Conservation (phyloP, 345 rosid species). For the Citrus cavaleriei region DNA sequence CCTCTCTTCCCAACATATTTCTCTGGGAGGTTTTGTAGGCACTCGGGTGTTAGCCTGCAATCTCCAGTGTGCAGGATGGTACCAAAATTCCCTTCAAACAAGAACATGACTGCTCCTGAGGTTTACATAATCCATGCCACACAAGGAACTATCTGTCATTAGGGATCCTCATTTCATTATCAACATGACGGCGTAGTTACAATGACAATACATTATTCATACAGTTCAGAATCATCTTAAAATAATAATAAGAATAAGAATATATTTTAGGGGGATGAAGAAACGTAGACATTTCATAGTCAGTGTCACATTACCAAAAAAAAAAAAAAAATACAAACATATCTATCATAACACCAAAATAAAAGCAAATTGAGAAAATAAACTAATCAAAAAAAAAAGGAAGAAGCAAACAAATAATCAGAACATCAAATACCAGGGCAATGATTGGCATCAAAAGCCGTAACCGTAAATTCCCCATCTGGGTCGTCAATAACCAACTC, state of each 20-base stretch:
- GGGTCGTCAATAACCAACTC: conserved; percentile 51
- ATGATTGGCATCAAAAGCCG: conserved; percentile 84
- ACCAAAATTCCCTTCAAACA: conserved; percentile 87
- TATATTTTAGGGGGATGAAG: too few species aligned
- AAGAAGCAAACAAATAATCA: background rate
- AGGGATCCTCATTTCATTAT: too few species aligned
- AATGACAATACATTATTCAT: too few species aligned
- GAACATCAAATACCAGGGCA: conserved; percentile 53
- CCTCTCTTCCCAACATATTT: conserved; percentile 52
- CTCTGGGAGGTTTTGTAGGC: conserved; percentile 52
- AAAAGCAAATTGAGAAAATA: background rate
- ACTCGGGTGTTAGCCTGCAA: conserved; percentile 75
- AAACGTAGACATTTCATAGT: background rate
- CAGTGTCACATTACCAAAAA: background rate
- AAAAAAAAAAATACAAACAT: too few species aligned
- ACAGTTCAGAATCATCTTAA: too few species aligned
- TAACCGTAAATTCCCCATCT: conserved; percentile 55
- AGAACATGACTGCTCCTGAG: conserved; percentile 94
- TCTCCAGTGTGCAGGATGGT: conserved; percentile 88
- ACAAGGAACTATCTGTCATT: conserved; percentile 6
- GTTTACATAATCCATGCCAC: conserved; percentile 30
- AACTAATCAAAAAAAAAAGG: background rate
- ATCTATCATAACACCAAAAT: background rate
- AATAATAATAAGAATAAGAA: too few species aligned
- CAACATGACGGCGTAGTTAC: too few species aligned